Conservation (phyloP, 225 moss, liverwort and hornwort species). For the Pseudisothecium myosuroides region DNA sequence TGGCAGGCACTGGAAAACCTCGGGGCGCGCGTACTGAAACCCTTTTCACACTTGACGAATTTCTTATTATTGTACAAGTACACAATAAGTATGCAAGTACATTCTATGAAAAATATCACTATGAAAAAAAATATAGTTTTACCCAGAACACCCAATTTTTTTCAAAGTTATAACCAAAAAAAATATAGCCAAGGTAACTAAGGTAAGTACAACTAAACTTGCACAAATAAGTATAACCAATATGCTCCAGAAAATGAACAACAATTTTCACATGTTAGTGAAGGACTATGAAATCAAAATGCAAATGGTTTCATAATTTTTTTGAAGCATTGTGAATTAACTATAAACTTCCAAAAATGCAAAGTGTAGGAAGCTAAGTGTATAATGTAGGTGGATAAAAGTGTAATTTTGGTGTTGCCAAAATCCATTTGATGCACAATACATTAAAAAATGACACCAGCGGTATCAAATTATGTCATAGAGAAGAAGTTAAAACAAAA, state of each 20-base stretch:
- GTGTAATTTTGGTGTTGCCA: not conserved
- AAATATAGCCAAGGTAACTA: no score
- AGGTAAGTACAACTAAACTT: not conserved
- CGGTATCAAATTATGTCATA: not conserved
- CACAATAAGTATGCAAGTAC: no score
- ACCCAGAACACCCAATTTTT: no score
- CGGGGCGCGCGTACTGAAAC: not conserved
- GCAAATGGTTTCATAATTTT: not conserved
- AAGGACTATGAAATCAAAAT: not conserved
- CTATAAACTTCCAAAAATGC: not conserved
- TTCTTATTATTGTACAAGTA: no score
- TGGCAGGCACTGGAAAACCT: not conserved
- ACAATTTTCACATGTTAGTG: not conserved
- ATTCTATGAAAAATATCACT: no score
- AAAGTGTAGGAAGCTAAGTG: not conserved
- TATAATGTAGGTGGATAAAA: not conserved
- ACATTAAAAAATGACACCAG: rapidly evolving
- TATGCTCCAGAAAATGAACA: not conserved
- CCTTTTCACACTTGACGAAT: not conserved
- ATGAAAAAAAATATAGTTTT: no score
- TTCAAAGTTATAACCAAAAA: no score
- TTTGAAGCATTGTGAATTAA: not conserved
- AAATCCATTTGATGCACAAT: not conserved
- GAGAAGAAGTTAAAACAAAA: not conserved
- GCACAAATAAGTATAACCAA: rapidly evolving